Evolutionary conservation across 129 eudicot species (phyloP).

Genomic region (sunflower (Helianthus annuus)): HanXRQr2.0-SUNRISE NC_035440.2:22678983-22679482

Average conservation of each 20-base stretch:
- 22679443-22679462: no score
- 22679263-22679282: no score
- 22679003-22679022: slow-evolving; percentile 87
- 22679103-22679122: slow-evolving; percentile 13
- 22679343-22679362: no score
- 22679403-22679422: no score
- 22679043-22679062: slow-evolving; percentile 88
- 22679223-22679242: background rate
- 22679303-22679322: no score
- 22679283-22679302: no score
- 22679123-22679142: slow-evolving; percentile 18
- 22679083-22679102: slow-evolving; percentile 23
- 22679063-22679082: slow-evolving; percentile 43
- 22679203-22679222: slow-evolving; percentile 30
- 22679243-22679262: no score
- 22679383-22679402: no score
- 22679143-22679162: slow-evolving; percentile 21
- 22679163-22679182: slow-evolving; percentile 24
- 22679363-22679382: no score
- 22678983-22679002: slow-evolving; percentile 90
- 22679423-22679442: no score
- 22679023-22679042: slow-evolving; percentile 90
- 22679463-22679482: no score
- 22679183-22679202: slow-evolving; percentile 33
- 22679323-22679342: no score